Evolutionary conservation across 1,284 basidiomycete genomes (phyloP), one percentile per base, ranked within the genome.

Genomic region (Sporisorium graminicola): DNA sequence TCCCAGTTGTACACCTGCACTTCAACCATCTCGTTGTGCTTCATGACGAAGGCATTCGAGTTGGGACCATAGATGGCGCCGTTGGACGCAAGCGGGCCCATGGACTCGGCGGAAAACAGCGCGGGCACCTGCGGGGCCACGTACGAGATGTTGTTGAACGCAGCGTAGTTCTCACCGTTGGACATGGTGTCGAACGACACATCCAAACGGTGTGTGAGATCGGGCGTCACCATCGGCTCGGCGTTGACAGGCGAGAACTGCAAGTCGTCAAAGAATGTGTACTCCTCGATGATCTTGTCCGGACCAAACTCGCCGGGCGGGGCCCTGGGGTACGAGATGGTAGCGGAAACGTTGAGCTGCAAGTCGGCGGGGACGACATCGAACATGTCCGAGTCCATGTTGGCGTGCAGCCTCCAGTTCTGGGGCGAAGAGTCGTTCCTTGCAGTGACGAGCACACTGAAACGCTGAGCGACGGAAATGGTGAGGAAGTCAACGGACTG

Each of bases 401-500:
- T 93, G 26, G 93, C 92, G 83, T 95, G 94, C 71, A 99, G 90
- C 47, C 90, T 90, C 90, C 92, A 98, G 88, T 98, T 97, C 22
- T 89, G 87, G 2, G 73, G 64, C 16, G 88, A 87, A 0, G 93
- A 92, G 79, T 94, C 93, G 86, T 95, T 94, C 62, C 92, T 90
- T 12, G 96, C 74, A 9, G 55, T 80, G 58, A 79, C 75, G n/a
- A 83, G 65, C 22, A 79, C 75, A 47, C 70, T 74, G 61, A 72
- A 79, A 49, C 82, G 71, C 66, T 83, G 79, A 29, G 76, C 82
- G 7, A 68, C 71, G 40, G 65, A 29, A 44, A 83, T 50, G 20
- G 68, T 50, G 35, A 83, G 46, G 29, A 74, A 74, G 26, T 76
- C 69, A 13, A 78, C 61, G 2, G 58, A 37, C 5, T 49, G 54